Conservation (phyloP, 352 stramenopile species). For the Phytopythium helicoides region DNA sequence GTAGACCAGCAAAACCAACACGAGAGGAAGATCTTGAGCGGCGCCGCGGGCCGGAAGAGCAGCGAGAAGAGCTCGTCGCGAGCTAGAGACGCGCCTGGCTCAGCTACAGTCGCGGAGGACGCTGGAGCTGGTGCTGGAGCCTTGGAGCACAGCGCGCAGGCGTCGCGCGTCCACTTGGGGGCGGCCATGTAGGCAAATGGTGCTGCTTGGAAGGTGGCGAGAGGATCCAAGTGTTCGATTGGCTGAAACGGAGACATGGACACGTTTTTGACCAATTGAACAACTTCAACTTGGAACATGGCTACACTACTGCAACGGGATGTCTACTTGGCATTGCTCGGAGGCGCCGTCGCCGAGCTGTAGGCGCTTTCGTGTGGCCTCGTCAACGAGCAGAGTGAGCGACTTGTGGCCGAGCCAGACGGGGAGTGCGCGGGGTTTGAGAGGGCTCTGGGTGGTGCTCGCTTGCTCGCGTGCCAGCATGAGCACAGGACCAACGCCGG, state of each 20-base stretch:
- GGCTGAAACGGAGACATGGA: neutral
- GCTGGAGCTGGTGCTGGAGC: neutral
- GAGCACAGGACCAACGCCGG: slow-evolving; percentile 38
- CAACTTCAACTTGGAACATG: neutral
- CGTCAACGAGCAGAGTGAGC: slow-evolving; percentile 53
- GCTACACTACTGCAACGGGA: slow-evolving; percentile 2
- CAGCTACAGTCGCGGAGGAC: neutral
- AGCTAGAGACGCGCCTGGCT: neutral
- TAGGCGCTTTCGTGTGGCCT: slow-evolving; percentile 44
- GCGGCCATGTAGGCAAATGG: neutral
- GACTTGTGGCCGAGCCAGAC: slow-evolving; percentile 53
- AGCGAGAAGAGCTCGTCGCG: slow-evolving; percentile 13
- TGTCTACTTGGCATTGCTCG: neutral
- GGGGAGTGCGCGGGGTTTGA: slow-evolving; percentile 31
- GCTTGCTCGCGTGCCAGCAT: slow-evolving; percentile 24
- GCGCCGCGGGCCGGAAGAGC: slow-evolving; percentile 37
- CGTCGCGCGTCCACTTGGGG: neutral
- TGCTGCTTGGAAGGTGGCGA: neutral
- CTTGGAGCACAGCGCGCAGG: slow-evolving; percentile 2
- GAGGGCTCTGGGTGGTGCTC: neutral
- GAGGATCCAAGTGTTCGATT: neutral
- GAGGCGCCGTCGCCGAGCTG: neutral
- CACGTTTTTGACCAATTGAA: slow-evolving; percentile 1
- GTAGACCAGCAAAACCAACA: slow-evolving; percentile 30
- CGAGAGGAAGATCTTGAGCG: slow-evolving; percentile 74